Evolutionary conservation across 148 eudicot species (phyloP).

Genomic region (Vaccinium darrowii): DNA sequence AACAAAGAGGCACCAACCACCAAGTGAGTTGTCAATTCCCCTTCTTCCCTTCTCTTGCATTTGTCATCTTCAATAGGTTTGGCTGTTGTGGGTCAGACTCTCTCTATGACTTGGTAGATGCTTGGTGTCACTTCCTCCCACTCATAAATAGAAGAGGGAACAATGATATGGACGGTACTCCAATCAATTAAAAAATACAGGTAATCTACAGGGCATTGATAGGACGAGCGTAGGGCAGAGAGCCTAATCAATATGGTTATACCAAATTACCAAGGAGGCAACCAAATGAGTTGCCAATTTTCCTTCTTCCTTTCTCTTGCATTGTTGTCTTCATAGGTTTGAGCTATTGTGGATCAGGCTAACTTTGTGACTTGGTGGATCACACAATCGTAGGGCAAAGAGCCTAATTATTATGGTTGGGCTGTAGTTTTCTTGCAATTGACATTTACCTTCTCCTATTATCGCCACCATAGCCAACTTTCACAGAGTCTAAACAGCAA

Average conservation of each 20-base stretch:
- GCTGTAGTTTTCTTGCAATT: not conserved
- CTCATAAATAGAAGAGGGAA: not conserved
- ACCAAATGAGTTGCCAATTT: not conserved
- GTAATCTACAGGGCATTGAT: not conserved
- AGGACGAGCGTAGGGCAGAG: not conserved
- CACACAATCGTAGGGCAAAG: not conserved
- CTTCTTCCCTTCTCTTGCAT: not conserved
- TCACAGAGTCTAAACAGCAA: not conserved
- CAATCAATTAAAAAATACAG: not conserved
- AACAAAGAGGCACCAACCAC: not conserved
- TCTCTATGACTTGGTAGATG: not conserved
- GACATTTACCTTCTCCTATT: not conserved
- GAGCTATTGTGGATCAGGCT: not conserved
- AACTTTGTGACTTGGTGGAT: conserved; percentile 1
- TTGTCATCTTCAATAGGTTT: not conserved
- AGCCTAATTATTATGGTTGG: not conserved
- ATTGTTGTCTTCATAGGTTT: not conserved
- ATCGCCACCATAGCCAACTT: not conserved
- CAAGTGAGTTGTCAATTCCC: not conserved
- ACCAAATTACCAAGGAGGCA: not conserved
- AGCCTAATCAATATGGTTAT: not conserved
- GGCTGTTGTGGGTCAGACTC: not conserved
- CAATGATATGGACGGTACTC: not conserved
- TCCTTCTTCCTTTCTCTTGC: not conserved
- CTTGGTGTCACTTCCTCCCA: not conserved